These are phyloP conservation scores for Rhododendron molle DNA, from an alignment of 148 eudicot genomes.

Conservation along the genomic window DNA sequence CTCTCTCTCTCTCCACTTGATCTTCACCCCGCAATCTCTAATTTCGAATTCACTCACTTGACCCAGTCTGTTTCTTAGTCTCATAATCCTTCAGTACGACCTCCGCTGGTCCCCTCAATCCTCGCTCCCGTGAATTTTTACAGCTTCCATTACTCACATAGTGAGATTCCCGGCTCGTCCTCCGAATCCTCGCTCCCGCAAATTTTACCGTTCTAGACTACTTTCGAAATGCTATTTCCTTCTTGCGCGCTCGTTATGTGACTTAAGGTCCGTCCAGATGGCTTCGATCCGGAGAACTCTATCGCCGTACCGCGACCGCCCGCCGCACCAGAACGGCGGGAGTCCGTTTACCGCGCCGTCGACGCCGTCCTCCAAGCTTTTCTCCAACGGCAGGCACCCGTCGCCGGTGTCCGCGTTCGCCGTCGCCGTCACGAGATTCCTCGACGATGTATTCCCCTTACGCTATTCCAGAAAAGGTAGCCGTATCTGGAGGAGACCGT, in stretches of 20 bases:
- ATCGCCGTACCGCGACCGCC: conserved; percentile 58
- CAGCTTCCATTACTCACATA: not conserved
- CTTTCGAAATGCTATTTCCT: not conserved
- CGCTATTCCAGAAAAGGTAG: conserved; percentile 19
- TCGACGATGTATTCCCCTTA: conserved; percentile 25
- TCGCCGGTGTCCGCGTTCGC: conserved; percentile 21
- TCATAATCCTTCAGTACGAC: not conserved
- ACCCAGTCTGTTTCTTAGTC: not conserved
- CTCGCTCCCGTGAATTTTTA: not conserved
- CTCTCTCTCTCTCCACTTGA: not conserved
- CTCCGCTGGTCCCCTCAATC: not conserved
- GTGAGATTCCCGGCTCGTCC: not conserved
- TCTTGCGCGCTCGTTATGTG: not conserved
- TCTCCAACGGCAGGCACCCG: conserved; percentile 24
- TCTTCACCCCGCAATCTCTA: not conserved
- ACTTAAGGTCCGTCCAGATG: conserved; percentile 26
- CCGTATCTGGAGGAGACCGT: conserved; percentile 43
- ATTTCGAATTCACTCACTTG: not conserved
- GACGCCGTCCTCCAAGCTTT: conserved; percentile 48
- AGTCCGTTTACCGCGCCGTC: conserved; percentile 38
- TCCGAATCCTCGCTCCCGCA: not conserved
- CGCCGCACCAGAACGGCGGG: conserved; percentile 54
- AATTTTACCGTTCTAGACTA: not conserved
- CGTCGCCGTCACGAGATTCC: conserved; percentile 23
- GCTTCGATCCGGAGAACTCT: conserved; percentile 83